These are phyloP conservation scores for Xylariaceae sp. DNA, from an alignment of 2,329 filamentous ascomycete genomes.

Conservation along the genomic window DNA sequence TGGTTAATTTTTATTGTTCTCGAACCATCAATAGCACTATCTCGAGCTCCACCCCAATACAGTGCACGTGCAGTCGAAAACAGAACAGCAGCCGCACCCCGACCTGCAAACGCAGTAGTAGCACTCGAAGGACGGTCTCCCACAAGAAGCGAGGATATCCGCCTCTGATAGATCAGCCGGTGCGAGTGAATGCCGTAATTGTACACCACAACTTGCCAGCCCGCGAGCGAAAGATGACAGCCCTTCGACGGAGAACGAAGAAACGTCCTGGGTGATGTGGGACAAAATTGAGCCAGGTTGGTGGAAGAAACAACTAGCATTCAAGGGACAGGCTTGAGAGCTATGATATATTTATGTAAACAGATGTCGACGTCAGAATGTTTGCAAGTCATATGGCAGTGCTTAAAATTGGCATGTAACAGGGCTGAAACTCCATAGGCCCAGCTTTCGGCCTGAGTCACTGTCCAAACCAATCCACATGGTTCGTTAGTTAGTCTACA, in stretches of 20 bases:
- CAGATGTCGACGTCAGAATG: no score
- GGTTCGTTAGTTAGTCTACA: no score
- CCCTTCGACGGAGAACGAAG: neutral
- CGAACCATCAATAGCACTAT: neutral
- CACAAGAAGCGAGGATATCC: neutral
- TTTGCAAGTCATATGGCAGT: no score
- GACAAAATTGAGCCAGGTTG: neutral
- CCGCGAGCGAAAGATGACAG: neutral
- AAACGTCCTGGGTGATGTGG: neutral
- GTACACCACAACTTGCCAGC: neutral
- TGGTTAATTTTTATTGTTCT: neutral
- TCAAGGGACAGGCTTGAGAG: no score
- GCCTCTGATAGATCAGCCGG: neutral
- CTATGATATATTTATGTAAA: no score
- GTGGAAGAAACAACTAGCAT: no score
- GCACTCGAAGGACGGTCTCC: neutral
- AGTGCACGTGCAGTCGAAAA: neutral
- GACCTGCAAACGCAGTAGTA: no score
- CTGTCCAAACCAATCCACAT: no score
- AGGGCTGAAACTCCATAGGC: no score
- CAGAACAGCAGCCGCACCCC: no score
- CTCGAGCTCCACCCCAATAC: neutral
- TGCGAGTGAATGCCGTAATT: neutral
- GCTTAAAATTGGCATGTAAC: no score
- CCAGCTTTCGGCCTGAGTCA: no score